Evolutionary conservation across 1,284 basidiomycete species (phyloP), one percentile per base, ranked within the genome.

Genomic region (Heterobasidion parviporum): DNA sequence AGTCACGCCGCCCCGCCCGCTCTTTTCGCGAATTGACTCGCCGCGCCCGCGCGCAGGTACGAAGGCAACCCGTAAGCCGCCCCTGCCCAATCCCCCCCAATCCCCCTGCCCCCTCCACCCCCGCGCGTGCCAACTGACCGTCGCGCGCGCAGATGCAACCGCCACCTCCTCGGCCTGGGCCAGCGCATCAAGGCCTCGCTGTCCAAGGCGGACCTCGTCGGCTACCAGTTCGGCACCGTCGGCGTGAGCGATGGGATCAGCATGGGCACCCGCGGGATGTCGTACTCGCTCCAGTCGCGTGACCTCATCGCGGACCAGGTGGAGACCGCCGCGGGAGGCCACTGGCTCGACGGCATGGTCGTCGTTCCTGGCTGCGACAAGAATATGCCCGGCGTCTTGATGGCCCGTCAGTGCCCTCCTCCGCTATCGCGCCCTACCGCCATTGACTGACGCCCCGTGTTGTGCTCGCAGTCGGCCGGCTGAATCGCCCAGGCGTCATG

Each of bases 291-390:
- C 1, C 96, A 95, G 71, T 96, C 93, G 49, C 84, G 96, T 59
- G 96, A 99, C 74, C 79, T 98, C 57, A 99, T 99, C 63, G 96
- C 96, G 58, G 96, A 98, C 72, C 85, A 89, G 67, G 94, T 98
- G 36, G 95, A 98, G 75, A 90, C 92, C 6, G 94, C 93, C 35
- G 95, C 89, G n/a, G 93, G 91, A 34, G 96, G 94, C 7, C 96
- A 99, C 71, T 97, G 94, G 83, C 82, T 98, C n/a, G 96, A 98
- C 68, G 96, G 92, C 45, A 94, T 97, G 88, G 92, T 98, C 48
- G 92, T 92, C 56, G 80, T 98, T 52, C 96, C 96, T 41, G 94
- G 94, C 38, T 98, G 94, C 69, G 94, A 98, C 75, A 98, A 97
- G 75, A 98, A 98, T 72, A 97, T 97, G 94, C 94, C 94, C 9